Base-by-base conservation (phyloP, 2,329 filamentous ascomycete species). In the Fusarium sp. region DNA sequence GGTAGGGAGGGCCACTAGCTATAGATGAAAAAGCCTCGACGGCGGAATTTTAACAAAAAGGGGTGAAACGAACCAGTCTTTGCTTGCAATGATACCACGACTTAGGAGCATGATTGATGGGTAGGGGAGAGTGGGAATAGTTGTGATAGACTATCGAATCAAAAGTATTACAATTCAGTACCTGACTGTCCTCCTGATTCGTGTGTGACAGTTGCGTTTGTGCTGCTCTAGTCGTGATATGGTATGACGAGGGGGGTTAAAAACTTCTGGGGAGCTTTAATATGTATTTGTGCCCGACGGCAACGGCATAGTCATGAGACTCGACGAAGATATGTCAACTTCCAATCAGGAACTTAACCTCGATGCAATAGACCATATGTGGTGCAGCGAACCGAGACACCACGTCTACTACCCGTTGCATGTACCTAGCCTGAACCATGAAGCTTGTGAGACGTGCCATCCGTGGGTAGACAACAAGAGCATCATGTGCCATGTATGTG, bases 11-110 rank as follows among this genome's bases (percentile, higher is more conserved):
- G 42, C n/a, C 18, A 47, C 47, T 42, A 47, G 20, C 31, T 50
- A 74, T 75, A 73, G 65, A 74, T 70, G 40, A 64, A 66, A 64
- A 62, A 24, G 76, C 76, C 74, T 74, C 76, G 54, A 62, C 52
- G 74, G 76, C 74, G 62, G 37, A 69, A 56, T 74, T 37, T 52
- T 40, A 57, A 45, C 20, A 24, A 31, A 42, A 56, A 27, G 35
- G 54, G 64, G 63, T 61, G 64, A 27, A 24, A 24, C 11, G 34
- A 58, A 16, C 42, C 11, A 37, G 31, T 27, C 56, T 69, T 72
- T 76, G 47, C 50, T 75, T 56, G 73, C 31, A 70, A 78, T 78
- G 76, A 78, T 78, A 78, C 77, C 77, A 78, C 65, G 77, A 77
- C 61, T 76, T 38, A 75, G 76, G 73, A 76, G 76, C 69, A 74